phyloP scores from a whole-genome alignment of 2,329 filamentous ascomycete genomes.

The Hymenoscyphus occultus region DNA sequence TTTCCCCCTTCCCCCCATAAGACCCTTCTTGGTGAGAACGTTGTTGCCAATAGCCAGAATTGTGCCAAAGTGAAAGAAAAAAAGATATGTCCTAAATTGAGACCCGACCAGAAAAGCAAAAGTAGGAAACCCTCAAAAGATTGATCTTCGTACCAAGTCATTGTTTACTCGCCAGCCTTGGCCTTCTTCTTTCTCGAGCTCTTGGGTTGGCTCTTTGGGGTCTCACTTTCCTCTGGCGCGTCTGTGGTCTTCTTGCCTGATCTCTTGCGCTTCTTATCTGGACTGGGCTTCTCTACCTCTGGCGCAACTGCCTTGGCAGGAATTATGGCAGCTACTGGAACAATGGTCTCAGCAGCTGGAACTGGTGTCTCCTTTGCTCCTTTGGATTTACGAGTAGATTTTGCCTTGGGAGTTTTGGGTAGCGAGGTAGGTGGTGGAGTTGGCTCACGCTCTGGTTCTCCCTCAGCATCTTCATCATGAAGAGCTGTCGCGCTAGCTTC shows the following conservation, averaged over 20 bases:
- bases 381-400: slow-evolving; percentile 40
- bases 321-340: slow-evolving; percentile 24
- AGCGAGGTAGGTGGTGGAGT: slow-evolving; percentile 31
- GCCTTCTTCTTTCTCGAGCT: slow-evolving; percentile 37
- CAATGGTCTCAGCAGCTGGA: slow-evolving; percentile 21
- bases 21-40: not conserved
- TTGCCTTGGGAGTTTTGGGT: slow-evolving; percentile 56
- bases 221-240: slow-evolving; percentile 44
- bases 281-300: slow-evolving; percentile 41
- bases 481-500: slow-evolving; percentile 44
- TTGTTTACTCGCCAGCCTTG: slow-evolving; percentile 54
- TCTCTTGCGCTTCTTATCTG: slow-evolving; percentile 63
- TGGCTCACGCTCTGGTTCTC: slow-evolving; percentile 44
- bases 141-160: not conserved
- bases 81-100: slow-evolving; percentile 1
- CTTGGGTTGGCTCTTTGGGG: slow-evolving; percentile 31
- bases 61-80: not conserved
- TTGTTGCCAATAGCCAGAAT: not conserved
- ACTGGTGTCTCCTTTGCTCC: slow-evolving; percentile 22
- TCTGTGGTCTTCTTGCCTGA: slow-evolving; percentile 47
- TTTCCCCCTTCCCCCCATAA: not conserved
- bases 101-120: not conserved
- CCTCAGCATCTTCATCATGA: slow-evolving; percentile 35
- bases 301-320: slow-evolving; percentile 22
- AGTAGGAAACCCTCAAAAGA: not conserved